A percentile compares a stretch with the other conserved stretches of the same genome.
Conservation (phyloP, 768 basidiomycete species). For the Tylopilus subfusipes region DNA sequence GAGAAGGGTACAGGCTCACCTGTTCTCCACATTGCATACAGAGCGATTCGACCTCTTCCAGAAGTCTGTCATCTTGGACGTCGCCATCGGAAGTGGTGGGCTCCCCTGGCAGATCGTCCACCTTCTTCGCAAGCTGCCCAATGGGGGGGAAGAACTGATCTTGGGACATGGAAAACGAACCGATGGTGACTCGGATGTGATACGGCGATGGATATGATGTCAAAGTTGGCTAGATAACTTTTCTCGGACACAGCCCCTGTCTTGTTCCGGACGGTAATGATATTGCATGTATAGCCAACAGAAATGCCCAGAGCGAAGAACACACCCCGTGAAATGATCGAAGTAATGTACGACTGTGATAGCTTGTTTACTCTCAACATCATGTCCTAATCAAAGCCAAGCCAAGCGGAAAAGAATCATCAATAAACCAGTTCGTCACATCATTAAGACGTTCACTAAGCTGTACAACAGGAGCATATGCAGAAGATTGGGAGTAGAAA, state of each 20-base stretch:
- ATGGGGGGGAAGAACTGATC: constrained; percentile 54
- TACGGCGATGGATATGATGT: too few species aligned
- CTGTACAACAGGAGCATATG: constrained; percentile 21
- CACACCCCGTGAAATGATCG: too few species aligned
- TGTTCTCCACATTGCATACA: constrained; percentile 94
- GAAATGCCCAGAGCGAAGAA: too few species aligned
- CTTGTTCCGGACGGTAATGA: too few species aligned
- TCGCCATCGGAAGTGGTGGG: constrained; percentile 28
- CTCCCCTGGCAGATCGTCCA: constrained; percentile 36
- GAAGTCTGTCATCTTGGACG: constrained; percentile 44
- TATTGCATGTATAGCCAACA: too few species aligned
- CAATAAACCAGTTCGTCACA: not conserved
- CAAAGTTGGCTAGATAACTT: too few species aligned
- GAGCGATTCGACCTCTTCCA: constrained; percentile 84
- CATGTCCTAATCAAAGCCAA: not conserved
- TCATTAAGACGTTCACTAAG: constrained; percentile 15
- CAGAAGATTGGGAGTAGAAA: constrained; percentile 1
- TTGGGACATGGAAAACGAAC: constrained; percentile 21
- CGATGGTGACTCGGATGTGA: too few species aligned
- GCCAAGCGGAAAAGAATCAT: not conserved
- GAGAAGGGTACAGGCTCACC: constrained; percentile 42
- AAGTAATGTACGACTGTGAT: too few species aligned
- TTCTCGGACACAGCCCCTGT: too few species aligned
- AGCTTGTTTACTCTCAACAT: too few species aligned
- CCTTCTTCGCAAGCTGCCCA: constrained; percentile 49